These are phyloP conservation scores for Pugionium cornutum DNA, from an alignment of 345 rosid species.

Conservation along the genomic window DNA sequence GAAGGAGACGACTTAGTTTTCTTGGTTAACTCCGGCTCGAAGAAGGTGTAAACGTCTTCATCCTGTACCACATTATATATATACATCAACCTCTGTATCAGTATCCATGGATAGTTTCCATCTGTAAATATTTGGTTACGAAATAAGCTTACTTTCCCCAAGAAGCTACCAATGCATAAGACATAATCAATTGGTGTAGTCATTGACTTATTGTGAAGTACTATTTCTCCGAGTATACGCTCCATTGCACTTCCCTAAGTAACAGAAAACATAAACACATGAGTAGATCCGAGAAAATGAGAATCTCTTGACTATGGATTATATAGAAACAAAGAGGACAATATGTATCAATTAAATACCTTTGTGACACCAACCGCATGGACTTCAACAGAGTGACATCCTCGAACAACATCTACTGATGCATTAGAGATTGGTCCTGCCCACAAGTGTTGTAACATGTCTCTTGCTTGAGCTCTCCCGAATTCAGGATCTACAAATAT, in stretches of 20 bases:
- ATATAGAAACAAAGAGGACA: neutral
- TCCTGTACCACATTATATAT: constrained; percentile 63
- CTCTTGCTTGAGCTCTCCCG: constrained; percentile 94
- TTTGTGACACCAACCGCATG: constrained; percentile 95
- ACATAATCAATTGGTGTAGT: constrained; percentile 85
- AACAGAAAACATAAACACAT: constrained; percentile 28
- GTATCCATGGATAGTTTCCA: neutral
- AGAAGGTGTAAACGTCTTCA: constrained; percentile 92
- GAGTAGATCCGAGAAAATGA: constrained; percentile 3
- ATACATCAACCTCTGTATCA: constrained; percentile 16
- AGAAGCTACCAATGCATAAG: constrained; percentile 84
- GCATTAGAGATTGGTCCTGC: constrained; percentile 97
- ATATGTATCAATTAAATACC: constrained; percentile 49
- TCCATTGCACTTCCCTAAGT: constrained; percentile 91
- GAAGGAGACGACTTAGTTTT: constrained; percentile 42
- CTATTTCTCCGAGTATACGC: constrained; percentile 82
- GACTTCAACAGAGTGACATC: constrained; percentile 87
- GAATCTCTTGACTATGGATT: neutral
- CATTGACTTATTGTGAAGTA: constrained; percentile 70
- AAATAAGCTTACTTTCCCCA: constrained; percentile 64
- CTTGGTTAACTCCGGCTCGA: constrained; percentile 68
- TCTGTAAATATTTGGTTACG: neutral
- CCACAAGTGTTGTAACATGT: constrained; percentile 98
- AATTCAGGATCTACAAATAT: constrained; percentile 72
- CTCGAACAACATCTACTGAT: constrained; percentile 92